Conservation (phyloP, 2,329 filamentous ascomycete species). For the Pestalotiopsis sp. region DNA sequence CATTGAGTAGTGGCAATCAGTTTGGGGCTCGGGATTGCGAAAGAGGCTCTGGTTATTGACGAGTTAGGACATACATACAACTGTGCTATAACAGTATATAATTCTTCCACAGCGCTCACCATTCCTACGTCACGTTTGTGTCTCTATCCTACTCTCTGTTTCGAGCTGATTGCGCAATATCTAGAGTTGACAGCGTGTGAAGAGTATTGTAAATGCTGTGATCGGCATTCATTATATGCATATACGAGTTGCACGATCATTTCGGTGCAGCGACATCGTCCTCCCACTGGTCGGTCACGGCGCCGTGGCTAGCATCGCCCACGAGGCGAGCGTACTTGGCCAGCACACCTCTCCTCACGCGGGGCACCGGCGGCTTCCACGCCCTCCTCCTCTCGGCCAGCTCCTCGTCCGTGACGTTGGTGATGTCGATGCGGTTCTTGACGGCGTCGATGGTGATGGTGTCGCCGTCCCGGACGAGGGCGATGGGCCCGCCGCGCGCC, state of each 20-base stretch:
- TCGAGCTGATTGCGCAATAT: neutral
- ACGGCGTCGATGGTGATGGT: slow-evolving; percentile 84
- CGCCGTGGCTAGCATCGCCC: slow-evolving; percentile 88
- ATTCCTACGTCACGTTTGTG: neutral
- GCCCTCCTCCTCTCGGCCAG: slow-evolving; percentile 62
- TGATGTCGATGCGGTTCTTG: slow-evolving; percentile 70
- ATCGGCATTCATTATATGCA: no score
- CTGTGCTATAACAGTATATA: neutral
- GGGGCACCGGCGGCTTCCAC: slow-evolving; percentile 73
- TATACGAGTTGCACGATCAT: neutral
- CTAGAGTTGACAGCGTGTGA: no score
- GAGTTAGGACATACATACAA: neutral
- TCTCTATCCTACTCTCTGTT: neutral
- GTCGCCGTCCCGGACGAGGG: slow-evolving; percentile 79
- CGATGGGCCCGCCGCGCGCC: slow-evolving; percentile 85
- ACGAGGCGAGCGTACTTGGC: slow-evolving; percentile 90
- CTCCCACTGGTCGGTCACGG: slow-evolving; percentile 76
- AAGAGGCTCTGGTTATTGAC: neutral
- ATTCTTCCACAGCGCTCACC: neutral
- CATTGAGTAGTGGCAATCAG: slow-evolving; percentile 2
- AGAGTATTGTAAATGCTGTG: no score
- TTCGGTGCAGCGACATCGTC: slow-evolving; percentile 15
- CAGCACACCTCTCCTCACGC: slow-evolving; percentile 79
- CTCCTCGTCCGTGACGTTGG: slow-evolving; percentile 70
- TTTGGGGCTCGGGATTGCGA: neutral